Base-by-base conservation (phyloP, 176 grass and related monocot species). In the Musa itinerans region DNA sequence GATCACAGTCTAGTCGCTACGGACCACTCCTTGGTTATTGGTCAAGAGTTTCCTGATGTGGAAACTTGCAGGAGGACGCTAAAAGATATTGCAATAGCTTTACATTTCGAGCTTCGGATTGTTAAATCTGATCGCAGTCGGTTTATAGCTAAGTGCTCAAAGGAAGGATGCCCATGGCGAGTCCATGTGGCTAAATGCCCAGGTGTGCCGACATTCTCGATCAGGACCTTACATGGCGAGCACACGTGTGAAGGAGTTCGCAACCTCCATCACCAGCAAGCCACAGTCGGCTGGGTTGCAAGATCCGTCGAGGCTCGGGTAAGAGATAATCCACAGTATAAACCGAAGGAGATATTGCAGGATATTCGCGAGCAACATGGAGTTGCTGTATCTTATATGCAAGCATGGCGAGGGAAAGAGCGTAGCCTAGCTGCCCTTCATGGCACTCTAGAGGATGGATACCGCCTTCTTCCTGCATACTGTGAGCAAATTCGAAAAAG, bases 301-400 rank as follows among this genome's bases (percentile, higher is more conserved):
- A 86, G 95, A 78, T 98, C 95, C 0, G 90, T 98, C 22, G 90
- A 98, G 81, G 75, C 88, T 72, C 92, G 86, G 53, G 80, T 98
- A 34, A 87, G 95, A 63, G 86, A 91, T 73, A 98, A 98, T 56
- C 95, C 95, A 1, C 95, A 87, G 66, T 89, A 87, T 82, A 98
- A 98, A 73, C 95, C 95, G 10, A 98, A 98, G 83, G 95, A 98
- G 63, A 98, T 98, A 82, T 80, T 98, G 86, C 94, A 98, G 78
- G 94, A 91, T 80, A 98, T 93, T 29, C 81, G 58, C 20, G 94
- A 98, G 53, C 88, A 98, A 77, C 94, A 98, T 86, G 94, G 94
- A 24, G 84, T 98, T 2, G 94, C 94, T 19, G 90, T 98, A 43
- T 93, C 90, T 68, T 98, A 98, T 75, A 98, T 98, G 95, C 95